phyloP scores from a whole-genome alignment of 495 filamentous ascomycete genomes.

The Haplographium delicatum region DNA sequence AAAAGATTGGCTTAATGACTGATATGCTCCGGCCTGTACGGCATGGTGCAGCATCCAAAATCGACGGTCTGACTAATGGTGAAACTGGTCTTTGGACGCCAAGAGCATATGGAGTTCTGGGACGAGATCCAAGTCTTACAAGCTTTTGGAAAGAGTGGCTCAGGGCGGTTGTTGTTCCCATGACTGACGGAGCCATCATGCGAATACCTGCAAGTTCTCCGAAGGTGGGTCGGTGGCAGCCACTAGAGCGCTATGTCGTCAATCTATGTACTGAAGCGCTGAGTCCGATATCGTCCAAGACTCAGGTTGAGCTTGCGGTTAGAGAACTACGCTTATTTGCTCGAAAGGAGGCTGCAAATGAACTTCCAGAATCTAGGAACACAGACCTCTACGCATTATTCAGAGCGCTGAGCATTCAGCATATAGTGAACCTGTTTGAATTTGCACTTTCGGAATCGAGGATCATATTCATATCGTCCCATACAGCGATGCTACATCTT shows the following conservation, averaged over 20 bases:
- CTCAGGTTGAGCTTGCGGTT: slow-evolving; percentile 88
- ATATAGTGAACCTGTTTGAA: slow-evolving; percentile 89
- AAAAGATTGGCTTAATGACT: slow-evolving; percentile 95
- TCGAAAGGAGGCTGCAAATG: slow-evolving; percentile 87
- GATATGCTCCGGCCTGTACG: slow-evolving; percentile 89
- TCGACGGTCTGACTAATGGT: slow-evolving; percentile 91
- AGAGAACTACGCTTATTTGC: slow-evolving; percentile 89
- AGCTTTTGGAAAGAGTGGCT: slow-evolving; percentile 99
- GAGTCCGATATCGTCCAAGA: slow-evolving; percentile 85
- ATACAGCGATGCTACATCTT: slow-evolving; percentile 93
- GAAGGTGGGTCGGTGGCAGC: slow-evolving; percentile 92
- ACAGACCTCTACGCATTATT: slow-evolving; percentile 94
- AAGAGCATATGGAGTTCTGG: slow-evolving; percentile 87
- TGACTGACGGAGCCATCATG: slow-evolving; percentile 82
- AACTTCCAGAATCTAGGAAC: slow-evolving; percentile 85
- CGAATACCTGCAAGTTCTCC: slow-evolving; percentile 84
- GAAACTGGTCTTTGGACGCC: slow-evolving; percentile 97
- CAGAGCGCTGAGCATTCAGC: slow-evolving; percentile 78
- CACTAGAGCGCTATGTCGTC: slow-evolving; percentile 92
- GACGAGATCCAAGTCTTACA: slow-evolving; percentile 75
- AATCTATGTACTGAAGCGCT: slow-evolving; percentile 96
- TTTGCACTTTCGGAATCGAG: slow-evolving; percentile 89
- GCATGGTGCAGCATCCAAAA: slow-evolving; percentile 92
- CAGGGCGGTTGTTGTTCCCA: slow-evolving; percentile 83
- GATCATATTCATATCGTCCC: slow-evolving; percentile 92